Percentiles rank a stretch among this genome's conserved stretches.
phyloP scores from a whole-genome alignment of 306 rosid genomes.

The Cyamopsis tetragonoloba region DNA sequence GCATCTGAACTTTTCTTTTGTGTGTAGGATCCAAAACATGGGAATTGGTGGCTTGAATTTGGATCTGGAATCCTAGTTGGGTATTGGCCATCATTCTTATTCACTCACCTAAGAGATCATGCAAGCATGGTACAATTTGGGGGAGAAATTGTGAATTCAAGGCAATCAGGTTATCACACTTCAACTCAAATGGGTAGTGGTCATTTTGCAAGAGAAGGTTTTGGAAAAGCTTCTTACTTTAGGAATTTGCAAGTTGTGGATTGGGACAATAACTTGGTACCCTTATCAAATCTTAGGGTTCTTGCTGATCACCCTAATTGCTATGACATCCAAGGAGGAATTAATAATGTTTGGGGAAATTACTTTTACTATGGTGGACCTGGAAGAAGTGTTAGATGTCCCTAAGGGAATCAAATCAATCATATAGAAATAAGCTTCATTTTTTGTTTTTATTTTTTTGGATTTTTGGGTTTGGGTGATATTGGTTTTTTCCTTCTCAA shows the following conservation, averaged over 20 bases:
- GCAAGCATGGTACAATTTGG: conserved; percentile 96
- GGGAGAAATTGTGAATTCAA: conserved; percentile 82
- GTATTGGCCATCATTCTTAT: conserved; percentile 88
- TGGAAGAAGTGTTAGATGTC: conserved; percentile 85
- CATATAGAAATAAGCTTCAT: conserved; percentile 31
- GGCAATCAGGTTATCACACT: conserved; percentile 60
- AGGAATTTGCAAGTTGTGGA: conserved; percentile 84
- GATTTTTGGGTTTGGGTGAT: conserved; percentile 56
- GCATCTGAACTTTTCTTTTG: too few species aligned
- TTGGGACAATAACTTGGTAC: conserved; percentile 83
- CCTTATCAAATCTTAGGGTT: conserved; percentile 69
- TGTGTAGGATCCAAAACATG: conserved; percentile 86
- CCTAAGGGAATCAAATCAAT: conserved; percentile 41
- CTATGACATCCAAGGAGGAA: conserved; percentile 88
- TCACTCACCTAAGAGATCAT: conserved; percentile 69
- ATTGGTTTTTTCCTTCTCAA: conserved; percentile 40
- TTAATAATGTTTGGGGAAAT: conserved; percentile 86
- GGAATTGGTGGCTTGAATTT: conserved; percentile 95
- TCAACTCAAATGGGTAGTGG: conserved; percentile 96
- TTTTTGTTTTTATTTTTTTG: background rate
- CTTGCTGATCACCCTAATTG: conserved; percentile 94
- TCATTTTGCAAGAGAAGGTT: conserved; percentile 79
- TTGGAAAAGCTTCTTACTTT: conserved; percentile 86
- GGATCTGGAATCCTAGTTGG: conserved; percentile 77
- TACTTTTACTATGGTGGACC: conserved; percentile 98